Conservation (phyloP, 352 stramenopile genomes). For the Poterioochromonas sp. region DNA sequence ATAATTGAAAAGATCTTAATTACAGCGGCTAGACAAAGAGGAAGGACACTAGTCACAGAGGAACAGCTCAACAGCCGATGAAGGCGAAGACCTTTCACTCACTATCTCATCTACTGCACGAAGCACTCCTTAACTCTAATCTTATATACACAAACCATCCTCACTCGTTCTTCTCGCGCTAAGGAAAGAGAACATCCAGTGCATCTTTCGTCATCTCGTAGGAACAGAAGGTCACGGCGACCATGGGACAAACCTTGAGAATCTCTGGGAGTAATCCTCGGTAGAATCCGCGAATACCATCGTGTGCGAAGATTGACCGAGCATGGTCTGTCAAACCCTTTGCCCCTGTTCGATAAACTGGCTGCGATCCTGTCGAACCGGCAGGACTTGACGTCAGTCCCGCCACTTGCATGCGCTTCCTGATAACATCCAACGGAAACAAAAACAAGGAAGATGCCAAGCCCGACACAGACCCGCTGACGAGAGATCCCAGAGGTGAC, state of each 20-base stretch:
- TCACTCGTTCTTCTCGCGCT: too few species aligned
- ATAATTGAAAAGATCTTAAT: too few species aligned
- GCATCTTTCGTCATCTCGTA: conserved; percentile 86
- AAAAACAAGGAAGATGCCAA: conserved; percentile 55
- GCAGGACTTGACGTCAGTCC: not conserved
- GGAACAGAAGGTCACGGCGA: conserved; percentile 86
- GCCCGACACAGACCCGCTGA: conserved; percentile 29
- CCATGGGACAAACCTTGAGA: conserved; percentile 93
- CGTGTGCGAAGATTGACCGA: conserved; percentile 60
- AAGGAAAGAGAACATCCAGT: conserved; percentile 57
- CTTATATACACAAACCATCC: too few species aligned
- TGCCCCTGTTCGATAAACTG: not conserved
- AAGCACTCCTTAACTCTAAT: too few species aligned
- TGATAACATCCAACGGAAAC: conserved; percentile 91
- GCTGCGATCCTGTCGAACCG: not conserved
- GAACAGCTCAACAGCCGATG: too few species aligned
- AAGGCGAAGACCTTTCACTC: too few species aligned
- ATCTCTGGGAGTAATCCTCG: conserved; percentile 79
- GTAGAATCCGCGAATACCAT: conserved; percentile 67
- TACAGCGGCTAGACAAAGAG: too few species aligned
- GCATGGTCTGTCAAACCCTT: conserved; percentile 32
- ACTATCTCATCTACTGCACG: too few species aligned
- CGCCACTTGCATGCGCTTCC: conserved; percentile 87
- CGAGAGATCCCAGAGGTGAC: conserved; percentile 43
- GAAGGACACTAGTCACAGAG: too few species aligned